These are phyloP conservation scores for Phyllosticta citrichinensis DNA, from an alignment of 2,329 filamentous ascomycete species.

Conservation along the genomic window DNA sequence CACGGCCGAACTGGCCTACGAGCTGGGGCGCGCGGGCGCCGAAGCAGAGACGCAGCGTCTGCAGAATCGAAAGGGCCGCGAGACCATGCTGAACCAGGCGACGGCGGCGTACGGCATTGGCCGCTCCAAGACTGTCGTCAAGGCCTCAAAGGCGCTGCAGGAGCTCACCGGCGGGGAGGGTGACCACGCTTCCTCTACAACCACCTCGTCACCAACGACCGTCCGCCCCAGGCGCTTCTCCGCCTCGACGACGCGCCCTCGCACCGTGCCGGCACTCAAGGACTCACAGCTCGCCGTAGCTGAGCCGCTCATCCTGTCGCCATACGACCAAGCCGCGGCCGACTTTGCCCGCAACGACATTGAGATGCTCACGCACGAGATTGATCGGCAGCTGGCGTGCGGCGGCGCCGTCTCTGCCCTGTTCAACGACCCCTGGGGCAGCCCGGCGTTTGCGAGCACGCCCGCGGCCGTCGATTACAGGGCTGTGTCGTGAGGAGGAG, in stretches of 20 bases:
- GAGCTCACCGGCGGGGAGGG: neutral
- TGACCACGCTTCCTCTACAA: neutral
- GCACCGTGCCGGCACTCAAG: neutral
- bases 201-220: neutral
- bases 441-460: neutral
- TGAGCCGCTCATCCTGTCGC: neutral
- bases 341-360: neutral
- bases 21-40: slow-evolving; percentile 29
- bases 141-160: neutral
- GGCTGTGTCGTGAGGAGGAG: neutral
- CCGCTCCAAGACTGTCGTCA: neutral
- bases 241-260: neutral
- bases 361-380: neutral
- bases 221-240: neutral
- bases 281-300: neutral
- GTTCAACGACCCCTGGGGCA: neutral
- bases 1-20: slow-evolving; percentile 50
- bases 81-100: neutral
- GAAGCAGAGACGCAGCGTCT: neutral
- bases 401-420: neutral
- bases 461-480: neutral
- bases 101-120: neutral
- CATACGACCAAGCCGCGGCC: neutral
- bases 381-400: neutral
- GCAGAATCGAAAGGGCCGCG: neutral